phyloP scores from a whole-genome alignment of 2,329 filamentous ascomycete genomes.

The Dothideomycetidae sp. region DNA sequence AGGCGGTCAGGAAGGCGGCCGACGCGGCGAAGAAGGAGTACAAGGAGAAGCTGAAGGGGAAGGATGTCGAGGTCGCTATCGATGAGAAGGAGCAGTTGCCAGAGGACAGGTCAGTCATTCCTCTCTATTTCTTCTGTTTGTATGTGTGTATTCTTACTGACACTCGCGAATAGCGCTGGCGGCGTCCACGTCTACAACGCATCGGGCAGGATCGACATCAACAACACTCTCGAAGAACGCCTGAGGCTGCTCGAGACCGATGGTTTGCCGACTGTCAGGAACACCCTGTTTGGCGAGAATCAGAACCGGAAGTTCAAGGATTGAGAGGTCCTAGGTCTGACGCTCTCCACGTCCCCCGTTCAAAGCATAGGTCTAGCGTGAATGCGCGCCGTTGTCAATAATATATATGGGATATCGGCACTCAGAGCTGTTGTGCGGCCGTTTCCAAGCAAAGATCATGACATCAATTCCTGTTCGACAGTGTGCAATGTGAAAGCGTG shows the following conservation, averaged over 20 bases:
- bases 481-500: too few relatives aligned
- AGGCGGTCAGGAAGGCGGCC: slow-evolving; percentile 61
- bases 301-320: slow-evolving; percentile 91
- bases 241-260: slow-evolving; percentile 72
- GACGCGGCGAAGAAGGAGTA: slow-evolving; percentile 67
- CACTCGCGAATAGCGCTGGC: slow-evolving; percentile 49
- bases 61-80: slow-evolving; percentile 54
- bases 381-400: too few relatives aligned
- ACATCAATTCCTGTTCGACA: too few relatives aligned
- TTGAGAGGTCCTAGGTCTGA: too few relatives aligned
- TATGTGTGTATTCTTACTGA: slow-evolving; percentile 12
- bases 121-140: background rate
- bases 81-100: slow-evolving; percentile 69
- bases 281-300: slow-evolving; percentile 86
- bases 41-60: slow-evolving; percentile 55
- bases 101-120: slow-evolving; percentile 59
- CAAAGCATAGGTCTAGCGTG: too few relatives aligned
- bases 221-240: slow-evolving; percentile 94
- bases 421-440: too few relatives aligned
- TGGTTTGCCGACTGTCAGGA: slow-evolving; percentile 69
- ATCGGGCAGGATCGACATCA: slow-evolving; percentile 88
- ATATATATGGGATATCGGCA: too few relatives aligned
- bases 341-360: too few relatives aligned
- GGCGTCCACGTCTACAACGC: slow-evolving; percentile 70
- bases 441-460: too few relatives aligned